Percentiles rank a stretch among this genome's conserved stretches.
phyloP scores from a whole-genome alignment of 2,329 filamentous ascomycete genomes.

The Hirsutella thompsonii region DNA sequence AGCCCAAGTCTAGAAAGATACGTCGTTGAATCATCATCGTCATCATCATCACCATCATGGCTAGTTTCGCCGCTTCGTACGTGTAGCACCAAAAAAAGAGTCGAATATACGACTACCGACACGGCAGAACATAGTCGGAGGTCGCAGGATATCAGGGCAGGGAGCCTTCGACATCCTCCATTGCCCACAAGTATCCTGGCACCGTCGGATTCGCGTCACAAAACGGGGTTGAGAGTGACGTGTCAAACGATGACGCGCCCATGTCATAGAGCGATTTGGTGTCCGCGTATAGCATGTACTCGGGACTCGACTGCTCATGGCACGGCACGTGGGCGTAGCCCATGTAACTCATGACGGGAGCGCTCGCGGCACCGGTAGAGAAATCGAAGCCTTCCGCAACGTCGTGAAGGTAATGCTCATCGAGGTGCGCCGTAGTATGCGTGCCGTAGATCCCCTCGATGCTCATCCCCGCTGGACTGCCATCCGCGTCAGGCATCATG shows the following conservation, averaged over 20 bases:
- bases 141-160: too few species aligned
- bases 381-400: neutral
- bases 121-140: too few species aligned
- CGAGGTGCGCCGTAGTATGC: neutral
- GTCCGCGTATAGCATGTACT: neutral
- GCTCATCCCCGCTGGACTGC: neutral
- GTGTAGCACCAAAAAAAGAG: too few species aligned
- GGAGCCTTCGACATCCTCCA: constrained; percentile 1
- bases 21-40: too few species aligned
- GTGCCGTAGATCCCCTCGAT: neutral
- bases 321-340: neutral
- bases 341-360: neutral
- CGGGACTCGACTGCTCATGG: neutral
- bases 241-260: neutral
- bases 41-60: too few species aligned
- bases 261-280: neutral
- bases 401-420: neutral
- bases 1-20: too few species aligned
- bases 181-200: constrained; percentile 1
- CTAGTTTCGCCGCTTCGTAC: too few species aligned
- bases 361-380: neutral
- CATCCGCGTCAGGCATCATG: neutral
- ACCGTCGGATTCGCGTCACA: neutral
- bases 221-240: neutral
- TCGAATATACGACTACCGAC: too few species aligned